These are phyloP conservation scores for Dipteronia dyeriana DNA, from an alignment of 345 rosid genomes.

Conservation along the genomic window DNA sequence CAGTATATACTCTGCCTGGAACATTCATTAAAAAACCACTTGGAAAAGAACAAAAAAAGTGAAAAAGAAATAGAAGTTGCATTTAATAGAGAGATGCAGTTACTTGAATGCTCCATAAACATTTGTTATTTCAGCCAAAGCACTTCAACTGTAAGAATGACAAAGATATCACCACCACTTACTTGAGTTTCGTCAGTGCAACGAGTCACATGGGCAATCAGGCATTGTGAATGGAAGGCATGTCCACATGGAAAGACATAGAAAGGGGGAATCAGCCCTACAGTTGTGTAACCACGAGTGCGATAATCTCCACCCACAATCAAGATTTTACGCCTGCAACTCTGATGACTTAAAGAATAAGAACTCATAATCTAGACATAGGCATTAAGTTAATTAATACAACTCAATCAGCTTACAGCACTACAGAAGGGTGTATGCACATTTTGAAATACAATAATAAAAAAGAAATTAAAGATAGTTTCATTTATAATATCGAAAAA, in stretches of 20 bases:
- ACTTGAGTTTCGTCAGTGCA: conserved; percentile 60
- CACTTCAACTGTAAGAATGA: conserved; percentile 18
- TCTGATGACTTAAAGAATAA: conserved; percentile 43
- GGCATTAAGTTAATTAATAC: conserved; percentile 17
- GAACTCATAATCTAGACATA: background rate
- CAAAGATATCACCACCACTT: conserved; percentile 25
- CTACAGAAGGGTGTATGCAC: background rate
- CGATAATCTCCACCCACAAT: conserved; percentile 62
- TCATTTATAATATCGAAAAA: background rate
- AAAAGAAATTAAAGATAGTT: background rate
- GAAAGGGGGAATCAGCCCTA: conserved; percentile 89
- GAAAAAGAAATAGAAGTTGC: background rate
- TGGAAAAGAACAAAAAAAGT: background rate
- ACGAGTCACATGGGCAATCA: conserved; percentile 78
- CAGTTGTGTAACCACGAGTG: conserved; percentile 70
- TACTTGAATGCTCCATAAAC: background rate
- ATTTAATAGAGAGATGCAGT: background rate
- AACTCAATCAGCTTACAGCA: background rate
- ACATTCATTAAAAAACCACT: conserved; percentile 8
- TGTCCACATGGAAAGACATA: conserved; percentile 97
- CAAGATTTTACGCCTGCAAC: conserved; percentile 81
- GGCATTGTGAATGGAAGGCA: conserved; percentile 85
- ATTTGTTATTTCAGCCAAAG: conserved; percentile 3
- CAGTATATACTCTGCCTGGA: conserved; percentile 80
- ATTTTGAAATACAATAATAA: background rate